phyloP scores from a whole-genome alignment of 106 monocot genomes.

The Dendrobium nobile region DNA sequence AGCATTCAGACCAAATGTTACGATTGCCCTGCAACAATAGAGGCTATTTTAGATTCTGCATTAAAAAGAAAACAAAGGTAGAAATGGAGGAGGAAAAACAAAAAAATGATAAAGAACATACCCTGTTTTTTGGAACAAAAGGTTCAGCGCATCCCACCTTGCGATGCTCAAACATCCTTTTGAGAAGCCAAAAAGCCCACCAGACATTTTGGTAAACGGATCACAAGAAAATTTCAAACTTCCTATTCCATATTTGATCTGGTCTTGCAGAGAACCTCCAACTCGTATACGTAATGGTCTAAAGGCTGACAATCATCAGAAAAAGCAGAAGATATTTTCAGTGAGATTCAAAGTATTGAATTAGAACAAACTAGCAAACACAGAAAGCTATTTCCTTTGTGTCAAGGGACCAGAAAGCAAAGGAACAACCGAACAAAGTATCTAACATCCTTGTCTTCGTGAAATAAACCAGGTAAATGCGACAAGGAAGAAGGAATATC shows the following conservation, averaged over 20 bases:
- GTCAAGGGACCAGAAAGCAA: neutral
- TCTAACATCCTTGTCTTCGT: too few relatives aligned
- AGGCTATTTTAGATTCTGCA: neutral
- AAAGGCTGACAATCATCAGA: slow-evolving; percentile 30
- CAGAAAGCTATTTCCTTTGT: neutral
- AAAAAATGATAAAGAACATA: slow-evolving; percentile 11
- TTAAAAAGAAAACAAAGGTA: neutral
- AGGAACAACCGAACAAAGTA: neutral
- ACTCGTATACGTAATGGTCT: slow-evolving; percentile 55
- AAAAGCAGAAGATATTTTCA: neutral
- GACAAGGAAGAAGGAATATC: too few relatives aligned
- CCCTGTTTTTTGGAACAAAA: slow-evolving; percentile 66
- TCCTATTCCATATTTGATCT: slow-evolving; percentile 49
- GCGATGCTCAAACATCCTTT: slow-evolving; percentile 59
- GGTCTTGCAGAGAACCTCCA: slow-evolving; percentile 85
- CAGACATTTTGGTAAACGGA: slow-evolving; percentile 33
- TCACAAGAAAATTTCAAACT: slow-evolving; percentile 28
- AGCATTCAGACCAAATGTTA: slow-evolving; percentile 95
- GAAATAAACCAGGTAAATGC: too few relatives aligned
- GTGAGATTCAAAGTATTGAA: neutral
- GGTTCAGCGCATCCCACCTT: slow-evolving; percentile 75
- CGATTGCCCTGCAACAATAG: slow-evolving; percentile 44
- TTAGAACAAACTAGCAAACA: too few relatives aligned
- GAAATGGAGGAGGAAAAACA: neutral
- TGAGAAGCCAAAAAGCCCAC: slow-evolving; percentile 76